These are phyloP conservation scores for Cucumis sativus DNA, from an alignment of 306 rosid genomes.

Conservation along the genomic window DNA sequence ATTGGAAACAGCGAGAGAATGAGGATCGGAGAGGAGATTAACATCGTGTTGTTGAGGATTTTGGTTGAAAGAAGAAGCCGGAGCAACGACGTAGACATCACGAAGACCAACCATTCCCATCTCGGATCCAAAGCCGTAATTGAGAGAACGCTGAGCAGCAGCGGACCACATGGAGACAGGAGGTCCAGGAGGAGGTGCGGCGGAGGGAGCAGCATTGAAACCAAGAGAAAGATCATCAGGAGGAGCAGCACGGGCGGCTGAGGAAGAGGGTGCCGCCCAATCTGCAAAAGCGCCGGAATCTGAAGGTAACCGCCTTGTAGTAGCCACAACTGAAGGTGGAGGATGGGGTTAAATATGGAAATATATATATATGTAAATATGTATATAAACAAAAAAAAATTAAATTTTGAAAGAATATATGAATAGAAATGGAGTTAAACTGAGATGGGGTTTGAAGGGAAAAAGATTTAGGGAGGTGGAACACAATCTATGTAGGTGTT, in stretches of 20 bases:
- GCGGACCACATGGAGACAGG: conserved; percentile 36
- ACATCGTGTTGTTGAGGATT: conserved; percentile 16
- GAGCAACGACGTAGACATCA: conserved; percentile 67
- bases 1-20: conserved; percentile 28
- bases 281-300: conserved; percentile 94
- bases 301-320: conserved; percentile 85
- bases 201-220: conserved; percentile 70
- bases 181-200: conserved; percentile 35
- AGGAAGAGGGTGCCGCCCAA: conserved; percentile 59
- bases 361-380: not conserved
- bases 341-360: not conserved
- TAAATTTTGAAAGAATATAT: not conserved
- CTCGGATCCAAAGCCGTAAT: conserved; percentile 43
- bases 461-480: conserved; percentile 2
- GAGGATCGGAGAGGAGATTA: conserved; percentile 34
- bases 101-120: conserved; percentile 72
- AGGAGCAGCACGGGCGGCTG: conserved; percentile 24
- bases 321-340: conserved; percentile 74
- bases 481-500: conserved; percentile 31
- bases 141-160: conserved; percentile 23
- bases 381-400: no score
- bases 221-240: conserved; percentile 80
- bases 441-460: not conserved
- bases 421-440: not conserved
- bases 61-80: conserved; percentile 37